phyloP scores from a whole-genome alignment of 495 filamentous ascomycete species.

The Hyaloscypha finlandica region DNA sequence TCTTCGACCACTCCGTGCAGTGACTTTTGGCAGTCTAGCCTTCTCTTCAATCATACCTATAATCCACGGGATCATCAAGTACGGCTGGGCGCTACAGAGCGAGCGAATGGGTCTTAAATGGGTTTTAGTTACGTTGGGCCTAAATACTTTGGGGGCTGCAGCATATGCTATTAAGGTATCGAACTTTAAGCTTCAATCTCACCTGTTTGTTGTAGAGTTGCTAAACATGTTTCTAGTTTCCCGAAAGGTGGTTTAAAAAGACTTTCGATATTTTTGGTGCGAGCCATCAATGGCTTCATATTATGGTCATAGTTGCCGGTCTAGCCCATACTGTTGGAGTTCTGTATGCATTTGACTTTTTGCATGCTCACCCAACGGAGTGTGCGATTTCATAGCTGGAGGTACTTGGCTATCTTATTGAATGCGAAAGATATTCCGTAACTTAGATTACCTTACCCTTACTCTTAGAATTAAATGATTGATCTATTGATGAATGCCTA shows the following conservation, averaged over 20 bases:
- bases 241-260: constrained; percentile 46
- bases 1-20: constrained; percentile 39
- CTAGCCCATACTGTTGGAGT: constrained; percentile 46
- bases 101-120: constrained; percentile 45
- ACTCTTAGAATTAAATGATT: background rate
- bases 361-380: constrained; percentile 31
- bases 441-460: no score
- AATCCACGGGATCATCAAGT: constrained; percentile 41
- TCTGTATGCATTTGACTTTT: constrained; percentile 48
- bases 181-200: constrained; percentile 1
- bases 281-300: constrained; percentile 55
- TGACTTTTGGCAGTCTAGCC: constrained; percentile 46
- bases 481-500: background rate
- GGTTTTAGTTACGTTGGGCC: constrained; percentile 40
- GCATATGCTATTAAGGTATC: constrained; percentile 40
- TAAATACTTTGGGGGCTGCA: constrained; percentile 44
- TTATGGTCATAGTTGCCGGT: constrained; percentile 48
- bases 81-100: constrained; percentile 43
- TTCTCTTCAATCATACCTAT: constrained; percentile 46
- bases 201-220: constrained; percentile 30
- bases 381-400: background rate
- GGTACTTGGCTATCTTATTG: background rate
- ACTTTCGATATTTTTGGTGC: constrained; percentile 49
- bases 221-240: constrained; percentile 37
- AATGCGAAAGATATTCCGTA: no score